phyloP scores from a whole-genome alignment of 192 early-diverging fungal genomes.

The Geranomyces variabilis region DNA sequence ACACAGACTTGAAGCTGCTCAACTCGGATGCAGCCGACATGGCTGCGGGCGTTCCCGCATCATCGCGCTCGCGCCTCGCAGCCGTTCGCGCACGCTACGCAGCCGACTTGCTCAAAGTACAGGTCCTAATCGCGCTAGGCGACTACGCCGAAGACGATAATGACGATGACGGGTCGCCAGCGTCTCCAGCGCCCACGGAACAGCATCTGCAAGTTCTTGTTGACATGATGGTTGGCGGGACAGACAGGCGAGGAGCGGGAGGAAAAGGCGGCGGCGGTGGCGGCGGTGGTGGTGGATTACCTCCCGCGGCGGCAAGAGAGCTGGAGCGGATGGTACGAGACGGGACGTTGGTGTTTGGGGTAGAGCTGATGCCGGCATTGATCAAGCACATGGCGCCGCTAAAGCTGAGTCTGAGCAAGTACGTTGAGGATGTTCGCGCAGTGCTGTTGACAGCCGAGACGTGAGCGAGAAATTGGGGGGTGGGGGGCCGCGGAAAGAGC shows the following conservation, averaged over 20 bases:
- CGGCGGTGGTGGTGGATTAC: conserved; percentile 2
- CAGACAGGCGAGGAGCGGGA: neutral
- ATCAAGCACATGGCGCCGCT: conserved; percentile 35
- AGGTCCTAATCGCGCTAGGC: conserved; percentile 41
- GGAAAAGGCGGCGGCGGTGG: neutral
- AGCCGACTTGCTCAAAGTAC: conserved; percentile 18
- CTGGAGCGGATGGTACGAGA: conserved; percentile 9
- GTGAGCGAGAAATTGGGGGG: neutral
- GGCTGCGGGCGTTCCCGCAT: conserved; percentile 28
- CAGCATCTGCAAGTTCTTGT: conserved; percentile 25
- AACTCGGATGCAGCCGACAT: conserved; percentile 38
- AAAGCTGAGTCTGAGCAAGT: conserved; percentile 33
- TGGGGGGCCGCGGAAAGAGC: no score
- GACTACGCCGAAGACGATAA: conserved; percentile 35
- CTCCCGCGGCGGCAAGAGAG: conserved; percentile 12
- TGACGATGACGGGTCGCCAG: neutral
- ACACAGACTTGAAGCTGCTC: conserved; percentile 41
- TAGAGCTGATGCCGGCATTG: conserved; percentile 36
- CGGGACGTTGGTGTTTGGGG: conserved; percentile 37
- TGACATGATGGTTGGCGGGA: conserved; percentile 24
- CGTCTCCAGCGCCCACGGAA: neutral
- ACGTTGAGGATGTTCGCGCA: conserved; percentile 33
- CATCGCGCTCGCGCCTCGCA: neutral
- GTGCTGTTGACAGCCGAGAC: conserved; percentile 5
- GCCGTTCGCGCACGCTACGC: conserved; percentile 17